Evolutionary conservation across 2,329 filamentous ascomycete genomes (phyloP), one percentile per base, ranked within the genome.

Genomic region (Atkinsonella hypoxylon): DNA sequence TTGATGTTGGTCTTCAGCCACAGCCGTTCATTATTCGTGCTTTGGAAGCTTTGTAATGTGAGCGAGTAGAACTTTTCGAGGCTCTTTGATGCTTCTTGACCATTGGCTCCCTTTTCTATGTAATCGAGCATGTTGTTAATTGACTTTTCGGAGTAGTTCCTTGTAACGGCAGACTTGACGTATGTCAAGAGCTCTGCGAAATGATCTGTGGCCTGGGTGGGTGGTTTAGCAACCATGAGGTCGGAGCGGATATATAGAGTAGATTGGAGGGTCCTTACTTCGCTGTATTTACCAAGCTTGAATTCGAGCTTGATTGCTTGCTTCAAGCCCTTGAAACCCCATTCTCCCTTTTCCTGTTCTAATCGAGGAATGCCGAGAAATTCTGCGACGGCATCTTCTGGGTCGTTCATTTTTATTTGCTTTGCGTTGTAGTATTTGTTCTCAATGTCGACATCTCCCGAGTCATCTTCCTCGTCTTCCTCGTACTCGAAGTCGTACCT

Each of bases 391-490:
- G 93, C 93, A 59, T 89, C 89, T 61, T 93, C 81, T 0, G 91
- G 89, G 52, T 90, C 89, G 55, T 84, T 83, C 42, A 76, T 75
- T 74, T 97, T 98, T 65, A 95, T 83, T 71, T 97, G 91, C 71
- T 98, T 98, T 42, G 93, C 93, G 70, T 96, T 97, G 77, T 97
- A 98, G 75, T 98, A 98, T 72, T 95, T 96, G 75, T 98, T 98
- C 67, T 98, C 93, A 66, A 97, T 94, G 58, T 91, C 89, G 60
- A 96, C 87, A 65, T 96, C 89, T 52, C 84, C 89, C 32, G 79
- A 82, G 52, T 95, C 85, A 42, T 94, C 87, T 46, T 93, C 89
- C 51, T 95, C 89, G 57, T 89, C 89, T 53, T 83, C 93, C 65
- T 96, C 91, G 69, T 96, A 97, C 64, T 97, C 91, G 66, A 97